Conservation (phyloP, 495 filamentous ascomycete genomes). For the Aspergillus homomorphus region DNA sequence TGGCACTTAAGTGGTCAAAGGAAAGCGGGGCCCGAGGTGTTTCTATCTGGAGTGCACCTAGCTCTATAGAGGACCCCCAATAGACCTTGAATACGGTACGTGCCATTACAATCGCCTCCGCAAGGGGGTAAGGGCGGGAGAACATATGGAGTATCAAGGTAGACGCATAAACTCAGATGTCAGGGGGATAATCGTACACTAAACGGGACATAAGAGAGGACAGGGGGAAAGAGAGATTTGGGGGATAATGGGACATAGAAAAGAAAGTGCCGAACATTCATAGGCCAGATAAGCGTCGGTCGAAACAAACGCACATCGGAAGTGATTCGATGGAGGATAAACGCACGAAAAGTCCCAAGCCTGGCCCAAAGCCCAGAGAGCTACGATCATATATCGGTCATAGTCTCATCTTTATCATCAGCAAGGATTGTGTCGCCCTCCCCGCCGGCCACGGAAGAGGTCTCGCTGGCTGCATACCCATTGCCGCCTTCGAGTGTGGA, state of each 20-base stretch:
- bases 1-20: too few species aligned
- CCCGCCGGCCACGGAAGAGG: slow-evolving; percentile 30
- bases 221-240: not conserved
- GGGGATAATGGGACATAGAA: not conserved
- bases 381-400: not conserved
- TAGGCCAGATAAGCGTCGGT: not conserved
- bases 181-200: not conserved
- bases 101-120: too few species aligned
- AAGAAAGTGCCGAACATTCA: not conserved
- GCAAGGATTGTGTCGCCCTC: slow-evolving; percentile 14
- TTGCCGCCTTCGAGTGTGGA: slow-evolving; percentile 41
- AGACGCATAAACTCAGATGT: not conserved
- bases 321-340: not conserved
- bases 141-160: too few species aligned
- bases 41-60: too few species aligned
- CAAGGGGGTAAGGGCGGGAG: too few species aligned
- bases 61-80: too few species aligned
- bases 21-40: too few species aligned
- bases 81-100: too few species aligned
- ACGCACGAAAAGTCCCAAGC: not conserved
- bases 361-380: not conserved
- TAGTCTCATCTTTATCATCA: slow-evolving; percentile 22
- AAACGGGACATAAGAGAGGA: not conserved
- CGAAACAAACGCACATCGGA: not conserved
- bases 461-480: slow-evolving; percentile 39